Conservation (phyloP, 208 protist genomes). For the Trypanosoma vivax region DNA sequence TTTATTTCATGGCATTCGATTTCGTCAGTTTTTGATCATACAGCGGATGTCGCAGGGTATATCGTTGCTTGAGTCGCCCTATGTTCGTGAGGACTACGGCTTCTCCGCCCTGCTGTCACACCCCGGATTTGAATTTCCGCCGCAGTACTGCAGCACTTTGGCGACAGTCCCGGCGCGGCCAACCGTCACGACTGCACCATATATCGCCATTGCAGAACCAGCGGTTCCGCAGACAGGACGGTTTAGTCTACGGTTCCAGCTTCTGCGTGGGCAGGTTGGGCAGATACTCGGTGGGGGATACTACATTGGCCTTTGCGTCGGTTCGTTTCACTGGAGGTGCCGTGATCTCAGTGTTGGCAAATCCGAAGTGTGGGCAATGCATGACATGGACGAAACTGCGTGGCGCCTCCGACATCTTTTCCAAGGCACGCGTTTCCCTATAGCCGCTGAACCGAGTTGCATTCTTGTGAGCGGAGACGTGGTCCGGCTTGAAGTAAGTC, state of each 20-base stretch:
- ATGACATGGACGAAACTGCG: constrained; percentile 83
- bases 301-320: constrained; percentile 80
- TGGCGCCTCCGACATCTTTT: constrained; percentile 79
- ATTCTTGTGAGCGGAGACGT: constrained; percentile 87
- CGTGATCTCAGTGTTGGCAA: constrained; percentile 57
- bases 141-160: constrained; percentile 66
- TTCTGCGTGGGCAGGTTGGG: constrained; percentile 73
- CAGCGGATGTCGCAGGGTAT: constrained; percentile 30
- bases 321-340: constrained; percentile 58
- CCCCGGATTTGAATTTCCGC: constrained; percentile 57
- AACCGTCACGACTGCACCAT: constrained; percentile 56
- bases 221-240: constrained; percentile 38
- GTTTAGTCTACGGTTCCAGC: constrained; percentile 74
- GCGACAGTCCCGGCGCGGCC: constrained; percentile 67
- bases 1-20: constrained; percentile 66
- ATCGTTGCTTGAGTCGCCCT: constrained; percentile 25
- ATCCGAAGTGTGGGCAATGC: constrained; percentile 82
- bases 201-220: constrained; percentile 86
- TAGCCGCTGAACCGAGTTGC: constrained; percentile 68
- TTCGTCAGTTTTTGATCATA: constrained; percentile 49
- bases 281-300: constrained; percentile 89
- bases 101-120: constrained; percentile 74
- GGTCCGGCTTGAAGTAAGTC: constrained; percentile 77
- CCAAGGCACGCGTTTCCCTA: constrained; percentile 43
- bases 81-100: constrained; percentile 49